phyloP scores from a whole-genome alignment of 2,329 filamentous ascomycete genomes.

The Epicoccum nigrum region DNA sequence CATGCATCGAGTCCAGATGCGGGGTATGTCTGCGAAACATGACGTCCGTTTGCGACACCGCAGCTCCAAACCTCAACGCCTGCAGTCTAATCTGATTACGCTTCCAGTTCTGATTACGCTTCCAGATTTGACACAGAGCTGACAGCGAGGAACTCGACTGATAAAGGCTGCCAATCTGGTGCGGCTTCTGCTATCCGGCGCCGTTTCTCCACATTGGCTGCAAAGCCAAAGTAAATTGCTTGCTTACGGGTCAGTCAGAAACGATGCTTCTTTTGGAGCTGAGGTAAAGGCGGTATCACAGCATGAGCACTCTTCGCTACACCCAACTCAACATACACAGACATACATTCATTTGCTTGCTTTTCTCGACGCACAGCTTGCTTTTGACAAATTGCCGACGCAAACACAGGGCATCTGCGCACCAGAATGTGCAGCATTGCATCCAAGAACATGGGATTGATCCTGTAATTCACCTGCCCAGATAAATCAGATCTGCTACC shows the following conservation, averaged over 20 bases:
- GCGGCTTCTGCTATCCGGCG: background rate
- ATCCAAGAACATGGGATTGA: background rate
- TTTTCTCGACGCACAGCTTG: background rate
- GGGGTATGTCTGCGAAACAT: slow-evolving; percentile 23
- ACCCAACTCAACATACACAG: no score
- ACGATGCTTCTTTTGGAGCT: background rate
- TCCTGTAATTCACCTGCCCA: background rate
- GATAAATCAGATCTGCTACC: slow-evolving; percentile 6
- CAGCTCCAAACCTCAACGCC: slow-evolving; percentile 15
- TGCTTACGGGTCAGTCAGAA: background rate
- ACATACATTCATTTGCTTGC: background rate
- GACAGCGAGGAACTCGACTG: background rate
- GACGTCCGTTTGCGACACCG: slow-evolving; percentile 21
- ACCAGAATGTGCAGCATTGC: background rate
- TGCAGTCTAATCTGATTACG: slow-evolving; percentile 1
- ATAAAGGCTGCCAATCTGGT: background rate
- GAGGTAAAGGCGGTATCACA: background rate
- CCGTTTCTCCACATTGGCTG: background rate
- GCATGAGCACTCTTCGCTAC: no score
- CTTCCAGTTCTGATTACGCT: background rate
- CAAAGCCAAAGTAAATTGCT: background rate
- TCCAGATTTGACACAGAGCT: background rate
- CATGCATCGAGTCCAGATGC: slow-evolving; percentile 3
- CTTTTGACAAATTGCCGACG: background rate
- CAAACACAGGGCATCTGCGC: background rate